Evolutionary conservation across 2,329 filamentous ascomycete species (phyloP).

Genomic region (Cladophialophora immunda): DNA sequence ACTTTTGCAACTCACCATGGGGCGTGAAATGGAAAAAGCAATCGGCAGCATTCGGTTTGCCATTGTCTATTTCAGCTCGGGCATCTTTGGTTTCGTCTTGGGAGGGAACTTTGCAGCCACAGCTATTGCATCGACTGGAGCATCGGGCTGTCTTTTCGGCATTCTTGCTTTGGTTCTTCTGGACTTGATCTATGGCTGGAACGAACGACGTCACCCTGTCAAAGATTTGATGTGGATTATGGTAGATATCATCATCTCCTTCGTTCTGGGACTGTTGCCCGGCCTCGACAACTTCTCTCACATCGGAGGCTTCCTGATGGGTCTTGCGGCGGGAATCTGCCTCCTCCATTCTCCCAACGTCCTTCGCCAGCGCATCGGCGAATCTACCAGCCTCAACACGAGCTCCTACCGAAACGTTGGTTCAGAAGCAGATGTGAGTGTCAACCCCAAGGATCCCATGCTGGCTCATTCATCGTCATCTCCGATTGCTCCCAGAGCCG

Average conservation of each 20-base stretch:
- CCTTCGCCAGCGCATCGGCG: constrained; percentile 75
- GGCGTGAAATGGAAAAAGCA: constrained; percentile 87
- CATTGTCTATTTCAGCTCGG: constrained; percentile 86
- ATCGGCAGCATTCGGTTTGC: constrained; percentile 90
- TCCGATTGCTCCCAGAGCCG: background rate
- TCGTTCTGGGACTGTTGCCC: constrained; percentile 89
- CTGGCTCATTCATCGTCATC: constrained; percentile 3
- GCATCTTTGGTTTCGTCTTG: constrained; percentile 95
- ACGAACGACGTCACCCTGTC: constrained; percentile 75
- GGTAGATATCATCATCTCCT: constrained; percentile 85
- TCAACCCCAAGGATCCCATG: constrained; percentile 29
- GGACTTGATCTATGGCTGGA: constrained; percentile 93
- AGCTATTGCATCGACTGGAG: constrained; percentile 83
- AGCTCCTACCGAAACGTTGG: constrained; percentile 36
- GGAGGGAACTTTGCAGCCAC: constrained; percentile 91
- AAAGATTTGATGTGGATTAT: constrained; percentile 89
- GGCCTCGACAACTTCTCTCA: constrained; percentile 97
- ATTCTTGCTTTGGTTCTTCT: constrained; percentile 87
- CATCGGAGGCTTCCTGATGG: constrained; percentile 95
- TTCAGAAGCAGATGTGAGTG: constrained; percentile 34
- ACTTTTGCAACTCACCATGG: constrained; percentile 87
- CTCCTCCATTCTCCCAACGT: constrained; percentile 87
- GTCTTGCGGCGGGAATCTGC: constrained; percentile 83
- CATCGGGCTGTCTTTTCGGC: constrained; percentile 89
- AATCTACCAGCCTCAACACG: constrained; percentile 49